A percentile compares a stretch with the other conserved stretches of the same genome.
Evolutionary conservation across 176 grass and related monocot species (phyloP).

Genomic region (Oryza glaberrima): DNA sequence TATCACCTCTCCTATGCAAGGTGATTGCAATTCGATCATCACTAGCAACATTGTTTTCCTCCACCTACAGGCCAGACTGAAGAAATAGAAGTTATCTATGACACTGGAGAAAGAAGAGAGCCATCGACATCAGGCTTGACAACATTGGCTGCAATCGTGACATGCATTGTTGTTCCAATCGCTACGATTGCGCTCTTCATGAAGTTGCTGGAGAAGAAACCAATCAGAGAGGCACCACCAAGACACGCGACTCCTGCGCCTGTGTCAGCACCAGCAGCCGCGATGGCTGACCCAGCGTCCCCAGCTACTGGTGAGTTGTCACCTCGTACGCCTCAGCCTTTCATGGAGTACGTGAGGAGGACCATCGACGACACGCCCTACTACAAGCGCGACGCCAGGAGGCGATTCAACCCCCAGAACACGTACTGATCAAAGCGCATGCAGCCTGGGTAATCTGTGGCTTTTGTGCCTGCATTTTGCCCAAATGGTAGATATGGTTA

Average conservation of each 20-base stretch:
- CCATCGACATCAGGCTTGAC: constrained; percentile 40
- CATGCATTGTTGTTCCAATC: constrained; percentile 51
- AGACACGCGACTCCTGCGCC: background rate
- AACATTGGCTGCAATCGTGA: constrained; percentile 52
- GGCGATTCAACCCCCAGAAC: constrained; percentile 82
- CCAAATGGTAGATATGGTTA: background rate
- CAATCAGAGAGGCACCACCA: constrained; percentile 36
- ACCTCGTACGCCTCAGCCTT: constrained; percentile 73
- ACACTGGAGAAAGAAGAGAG: constrained; percentile 44
- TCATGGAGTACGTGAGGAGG: constrained; percentile 93
- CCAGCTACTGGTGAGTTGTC: constrained; percentile 42
- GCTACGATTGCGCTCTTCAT: constrained; percentile 54
- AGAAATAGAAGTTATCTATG: constrained; percentile 64
- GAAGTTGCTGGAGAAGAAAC: constrained; percentile 72
- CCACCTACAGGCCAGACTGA: constrained; percentile 56
- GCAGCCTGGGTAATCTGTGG: background rate
- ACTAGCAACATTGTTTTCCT: background rate
- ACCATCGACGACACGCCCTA: constrained; percentile 90
- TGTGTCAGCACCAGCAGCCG: constrained; percentile 4
- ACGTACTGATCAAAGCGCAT: constrained; percentile 58
- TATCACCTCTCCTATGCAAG: background rate
- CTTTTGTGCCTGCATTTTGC: background rate
- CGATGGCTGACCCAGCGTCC: constrained; percentile 33
- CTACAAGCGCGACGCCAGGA: constrained; percentile 72
- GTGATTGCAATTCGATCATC: background rate